Conservation (phyloP, 2,329 filamentous ascomycete species). For the Pseudohalonectria lignicola region DNA sequence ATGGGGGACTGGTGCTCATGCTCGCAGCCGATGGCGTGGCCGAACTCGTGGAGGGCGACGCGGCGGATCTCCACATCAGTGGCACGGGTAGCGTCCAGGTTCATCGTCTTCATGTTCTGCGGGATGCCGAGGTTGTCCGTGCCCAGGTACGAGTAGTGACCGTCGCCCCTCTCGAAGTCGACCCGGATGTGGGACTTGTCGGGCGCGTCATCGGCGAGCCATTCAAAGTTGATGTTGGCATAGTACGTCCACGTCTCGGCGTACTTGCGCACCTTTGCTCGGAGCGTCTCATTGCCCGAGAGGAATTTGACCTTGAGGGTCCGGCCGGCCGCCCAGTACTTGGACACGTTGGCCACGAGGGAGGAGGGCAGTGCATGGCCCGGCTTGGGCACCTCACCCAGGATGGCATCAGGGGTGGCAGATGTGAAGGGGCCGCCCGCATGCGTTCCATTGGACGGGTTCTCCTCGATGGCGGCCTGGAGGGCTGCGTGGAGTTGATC, state of each 20-base stretch:
- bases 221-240: constrained; percentile 8
- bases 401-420: not conserved
- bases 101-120: constrained; percentile 11
- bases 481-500: not conserved
- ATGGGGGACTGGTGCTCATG: constrained; percentile 15
- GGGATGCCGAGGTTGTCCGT: constrained; percentile 3
- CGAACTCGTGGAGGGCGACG: constrained; percentile 15
- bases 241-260: constrained; percentile 5
- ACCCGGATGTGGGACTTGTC: constrained; percentile 4
- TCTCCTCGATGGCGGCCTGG: not conserved
- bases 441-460: not conserved
- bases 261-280: constrained; percentile 4
- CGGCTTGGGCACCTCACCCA: not conserved
- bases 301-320: constrained; percentile 4
- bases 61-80: constrained; percentile 9
- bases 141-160: constrained; percentile 6
- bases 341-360: constrained; percentile 4
- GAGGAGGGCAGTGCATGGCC: not conserved
- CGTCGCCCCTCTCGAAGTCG: constrained; percentile 2
- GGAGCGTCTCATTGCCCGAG: constrained; percentile 3
- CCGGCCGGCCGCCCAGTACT: constrained; percentile 4
- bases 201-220: constrained; percentile 4
- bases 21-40: constrained; percentile 15
- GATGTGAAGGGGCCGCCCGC: no score
- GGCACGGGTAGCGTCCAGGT: constrained; percentile 8